A percentile compares a stretch with the other conserved stretches of the same genome.
These are phyloP conservation scores for Apiotrichum porosum DNA, from an alignment of 1,284 basidiomycete genomes.

Conservation along the genomic window DNA sequence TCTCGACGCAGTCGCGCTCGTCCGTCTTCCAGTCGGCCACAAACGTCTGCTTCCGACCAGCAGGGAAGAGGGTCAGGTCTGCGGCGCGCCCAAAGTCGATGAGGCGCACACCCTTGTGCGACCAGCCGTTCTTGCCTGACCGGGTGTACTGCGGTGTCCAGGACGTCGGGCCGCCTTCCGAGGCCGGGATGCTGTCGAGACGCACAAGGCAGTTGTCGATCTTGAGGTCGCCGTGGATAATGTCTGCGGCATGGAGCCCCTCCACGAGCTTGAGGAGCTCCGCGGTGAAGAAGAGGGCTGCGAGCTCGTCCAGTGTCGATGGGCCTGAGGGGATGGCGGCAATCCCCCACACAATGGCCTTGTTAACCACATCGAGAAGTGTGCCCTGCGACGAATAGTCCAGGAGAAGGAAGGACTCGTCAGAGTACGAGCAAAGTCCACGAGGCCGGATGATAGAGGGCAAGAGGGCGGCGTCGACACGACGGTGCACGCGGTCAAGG, in stretches of 20 bases:
- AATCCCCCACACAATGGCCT: slow-evolving; percentile 60
- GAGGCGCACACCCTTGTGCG: slow-evolving; percentile 76
- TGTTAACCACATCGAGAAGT: slow-evolving; percentile 88
- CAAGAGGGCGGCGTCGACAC: slow-evolving; percentile 57
- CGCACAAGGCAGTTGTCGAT: slow-evolving; percentile 97
- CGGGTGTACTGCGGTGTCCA: slow-evolving; percentile 75
- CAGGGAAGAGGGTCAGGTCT: slow-evolving; percentile 74
- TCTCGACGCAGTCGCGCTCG: slow-evolving; percentile 83
- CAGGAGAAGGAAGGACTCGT: slow-evolving; percentile 87
- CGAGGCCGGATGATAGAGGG: slow-evolving; percentile 68
- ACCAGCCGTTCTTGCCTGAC: slow-evolving; percentile 76
- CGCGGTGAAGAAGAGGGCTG: slow-evolving; percentile 91
- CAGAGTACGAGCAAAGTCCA: slow-evolving; percentile 71
- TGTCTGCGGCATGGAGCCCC: slow-evolving; percentile 69
- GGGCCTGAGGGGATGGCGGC: slow-evolving; percentile 33
- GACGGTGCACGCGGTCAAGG: slow-evolving; percentile 68
- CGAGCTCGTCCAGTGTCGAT: slow-evolving; percentile 72
- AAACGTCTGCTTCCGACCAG: slow-evolving; percentile 62
- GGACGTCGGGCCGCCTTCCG: slow-evolving; percentile 56
- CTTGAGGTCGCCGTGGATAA: slow-evolving; percentile 98
- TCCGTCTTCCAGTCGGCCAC: slow-evolving; percentile 83
- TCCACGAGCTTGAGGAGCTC: slow-evolving; percentile 83
- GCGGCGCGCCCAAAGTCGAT: slow-evolving; percentile 96
- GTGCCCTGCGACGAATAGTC: slow-evolving; percentile 88
- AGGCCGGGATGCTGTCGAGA: slow-evolving; percentile 66